These are phyloP conservation scores for Mangifera indica DNA, from an alignment of 345 rosid genomes.

Conservation along the genomic window DNA sequence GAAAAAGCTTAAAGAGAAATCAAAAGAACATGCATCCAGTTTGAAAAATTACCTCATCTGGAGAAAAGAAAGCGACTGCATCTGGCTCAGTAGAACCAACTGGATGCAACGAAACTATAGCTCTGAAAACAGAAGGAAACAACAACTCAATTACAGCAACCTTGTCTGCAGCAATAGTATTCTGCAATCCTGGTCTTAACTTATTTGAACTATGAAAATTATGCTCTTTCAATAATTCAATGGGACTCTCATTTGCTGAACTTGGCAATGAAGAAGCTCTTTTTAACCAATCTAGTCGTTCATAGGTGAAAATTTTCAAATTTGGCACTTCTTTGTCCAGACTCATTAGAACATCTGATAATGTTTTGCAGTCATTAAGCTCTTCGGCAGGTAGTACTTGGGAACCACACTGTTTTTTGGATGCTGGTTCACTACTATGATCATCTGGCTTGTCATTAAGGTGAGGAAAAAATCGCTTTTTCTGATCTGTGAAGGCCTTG, in stretches of 20 bases:
- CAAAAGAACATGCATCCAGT: background rate
- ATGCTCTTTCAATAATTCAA: slow-evolving; percentile 58
- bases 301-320: slow-evolving; percentile 65
- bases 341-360: slow-evolving; percentile 55
- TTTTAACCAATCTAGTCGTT: slow-evolving; percentile 80
- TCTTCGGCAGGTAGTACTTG: slow-evolving; percentile 42
- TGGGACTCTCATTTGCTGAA: slow-evolving; percentile 55
- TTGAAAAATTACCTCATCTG: slow-evolving; percentile 70
- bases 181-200: slow-evolving; percentile 51
- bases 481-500: slow-evolving; percentile 93
- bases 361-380: slow-evolving; percentile 47
- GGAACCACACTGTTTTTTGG: slow-evolving; percentile 50
- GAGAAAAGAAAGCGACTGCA: slow-evolving; percentile 94
- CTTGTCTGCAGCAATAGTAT: slow-evolving; percentile 45
- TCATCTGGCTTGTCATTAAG: slow-evolving; percentile 55
- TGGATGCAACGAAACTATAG: slow-evolving; percentile 80
- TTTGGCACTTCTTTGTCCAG: slow-evolving; percentile 59
- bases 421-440: slow-evolving; percentile 38
- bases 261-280: slow-evolving; percentile 68
- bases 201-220: slow-evolving; percentile 51
- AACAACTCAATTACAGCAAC: slow-evolving; percentile 70
- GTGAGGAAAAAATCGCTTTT: slow-evolving; percentile 83
- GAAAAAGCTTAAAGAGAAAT: background rate
- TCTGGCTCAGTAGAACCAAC: slow-evolving; percentile 88
- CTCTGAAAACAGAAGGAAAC: slow-evolving; percentile 77